These are phyloP conservation scores for Umbelopsis sp. DNA, from an alignment of 192 early-diverging fungal species.

Conservation along the genomic window DNA sequence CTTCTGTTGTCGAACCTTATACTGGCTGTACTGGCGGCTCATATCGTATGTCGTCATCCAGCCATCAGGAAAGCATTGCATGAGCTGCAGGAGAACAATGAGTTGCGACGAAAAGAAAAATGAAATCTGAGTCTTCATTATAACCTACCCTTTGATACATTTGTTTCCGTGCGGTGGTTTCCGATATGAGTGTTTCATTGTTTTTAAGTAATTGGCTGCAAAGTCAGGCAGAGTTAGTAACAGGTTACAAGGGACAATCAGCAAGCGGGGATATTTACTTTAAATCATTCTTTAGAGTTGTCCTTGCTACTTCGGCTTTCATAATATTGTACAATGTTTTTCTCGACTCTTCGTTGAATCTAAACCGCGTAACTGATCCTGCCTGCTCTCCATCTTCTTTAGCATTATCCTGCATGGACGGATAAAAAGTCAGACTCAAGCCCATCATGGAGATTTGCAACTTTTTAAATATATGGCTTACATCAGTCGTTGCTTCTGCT, in stretches of 20 bases:
- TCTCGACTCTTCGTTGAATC: conserved; percentile 33
- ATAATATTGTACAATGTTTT: conserved; percentile 35
- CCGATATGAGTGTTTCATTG: conserved; percentile 23
- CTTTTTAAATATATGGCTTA: background rate
- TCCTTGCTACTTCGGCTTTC: conserved; percentile 24
- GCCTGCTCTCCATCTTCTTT: background rate
- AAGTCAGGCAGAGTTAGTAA: background rate
- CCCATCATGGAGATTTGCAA: background rate
- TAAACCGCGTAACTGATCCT: conserved; percentile 25
- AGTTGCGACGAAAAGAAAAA: background rate
- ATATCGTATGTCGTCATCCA: conserved; percentile 62
- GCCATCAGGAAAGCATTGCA: conserved; percentile 44
- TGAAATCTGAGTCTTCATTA: background rate
- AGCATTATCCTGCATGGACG: background rate
- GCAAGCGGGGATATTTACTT: conserved; percentile 13
- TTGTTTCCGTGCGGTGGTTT: conserved; percentile 47
- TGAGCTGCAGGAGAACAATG: conserved; percentile 32
- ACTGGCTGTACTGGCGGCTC: conserved; percentile 51
- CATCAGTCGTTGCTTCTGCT: background rate
- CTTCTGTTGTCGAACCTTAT: conserved; percentile 44
- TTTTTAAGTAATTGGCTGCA: conserved; percentile 20
- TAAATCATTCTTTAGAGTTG: conserved; percentile 25
- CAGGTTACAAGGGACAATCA: background rate
- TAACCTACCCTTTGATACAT: conserved; percentile 51
- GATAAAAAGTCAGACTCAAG: background rate